Conservation (phyloP, 2,329 filamentous ascomycete genomes). For the Xylaria sp. region DNA sequence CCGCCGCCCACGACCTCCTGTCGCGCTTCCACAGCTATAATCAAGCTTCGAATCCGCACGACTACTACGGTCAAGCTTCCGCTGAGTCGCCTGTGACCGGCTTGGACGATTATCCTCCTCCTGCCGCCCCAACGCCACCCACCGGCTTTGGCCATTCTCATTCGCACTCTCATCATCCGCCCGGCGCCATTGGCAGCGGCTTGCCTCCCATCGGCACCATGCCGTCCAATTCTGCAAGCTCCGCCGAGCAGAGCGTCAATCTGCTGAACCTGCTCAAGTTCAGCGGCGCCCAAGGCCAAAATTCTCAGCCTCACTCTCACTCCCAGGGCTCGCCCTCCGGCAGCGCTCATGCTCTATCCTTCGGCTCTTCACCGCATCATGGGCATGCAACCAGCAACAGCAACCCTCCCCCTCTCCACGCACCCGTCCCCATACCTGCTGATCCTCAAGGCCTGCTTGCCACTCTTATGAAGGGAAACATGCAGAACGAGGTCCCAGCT, state of each 20-base stretch:
- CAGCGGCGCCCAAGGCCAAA: slow-evolving; percentile 54
- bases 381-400: slow-evolving; percentile 42
- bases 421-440: slow-evolving; percentile 66
- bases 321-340: slow-evolving; percentile 46
- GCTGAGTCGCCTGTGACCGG: slow-evolving; percentile 47
- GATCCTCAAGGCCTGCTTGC: slow-evolving; percentile 69
- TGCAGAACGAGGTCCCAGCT: slow-evolving; percentile 59
- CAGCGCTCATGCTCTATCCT: slow-evolving; percentile 41
- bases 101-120: slow-evolving; percentile 53
- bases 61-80: slow-evolving; percentile 47
- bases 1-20: slow-evolving; percentile 48
- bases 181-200: slow-evolving; percentile 54
- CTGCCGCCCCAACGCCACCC: slow-evolving; percentile 60
- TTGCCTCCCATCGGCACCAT: slow-evolving; percentile 64
- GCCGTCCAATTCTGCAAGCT: slow-evolving; percentile 47
- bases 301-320: slow-evolving; percentile 47
- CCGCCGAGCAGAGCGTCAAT: slow-evolving; percentile 63
- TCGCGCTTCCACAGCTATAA: slow-evolving; percentile 50
- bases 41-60: slow-evolving; percentile 46
- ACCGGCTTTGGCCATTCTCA: slow-evolving; percentile 54
- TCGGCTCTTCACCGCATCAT: slow-evolving; percentile 38
- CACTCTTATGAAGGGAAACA: slow-evolving; percentile 68
- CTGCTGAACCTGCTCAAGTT: slow-evolving; percentile 72
- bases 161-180: slow-evolving; percentile 54
- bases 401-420: slow-evolving; percentile 60